Conservation (phyloP, 2,329 filamentous ascomycete genomes). For the Elsinoe ampelina region DNA sequence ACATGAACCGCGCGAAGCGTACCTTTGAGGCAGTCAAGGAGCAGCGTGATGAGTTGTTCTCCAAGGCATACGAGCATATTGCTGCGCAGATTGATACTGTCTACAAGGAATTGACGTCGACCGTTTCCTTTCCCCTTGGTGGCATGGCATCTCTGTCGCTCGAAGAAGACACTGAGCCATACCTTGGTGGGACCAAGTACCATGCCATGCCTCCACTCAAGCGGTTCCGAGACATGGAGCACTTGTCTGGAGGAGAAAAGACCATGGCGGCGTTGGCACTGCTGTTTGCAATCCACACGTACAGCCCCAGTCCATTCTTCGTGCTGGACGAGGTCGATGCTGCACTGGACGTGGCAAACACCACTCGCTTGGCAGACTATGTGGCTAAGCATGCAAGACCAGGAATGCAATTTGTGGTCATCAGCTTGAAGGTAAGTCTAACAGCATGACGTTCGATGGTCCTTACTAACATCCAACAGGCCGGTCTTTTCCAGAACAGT, state of each 20-base stretch:
- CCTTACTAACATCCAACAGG: conserved; percentile 29
- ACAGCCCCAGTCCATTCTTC: conserved; percentile 93
- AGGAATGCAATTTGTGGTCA: conserved; percentile 99
- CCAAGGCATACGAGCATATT: conserved; percentile 90
- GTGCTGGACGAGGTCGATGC: conserved; percentile 97
- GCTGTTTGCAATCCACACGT: conserved; percentile 92
- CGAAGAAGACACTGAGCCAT: conserved; percentile 93
- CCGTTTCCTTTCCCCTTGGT: conserved; percentile 83
- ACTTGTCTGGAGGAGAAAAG: conserved; percentile 93
- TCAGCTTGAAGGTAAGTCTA: conserved; percentile 61
- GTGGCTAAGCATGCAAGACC: conserved; percentile 88
- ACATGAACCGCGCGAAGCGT: conserved; percentile 59
- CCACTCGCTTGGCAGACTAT: conserved; percentile 92
- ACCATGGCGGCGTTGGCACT: conserved; percentile 97
- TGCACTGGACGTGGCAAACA: conserved; percentile 95
- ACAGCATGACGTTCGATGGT: not conserved
- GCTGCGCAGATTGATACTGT: conserved; percentile 88
- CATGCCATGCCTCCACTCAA: conserved; percentile 98
- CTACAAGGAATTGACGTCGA: conserved; percentile 90
- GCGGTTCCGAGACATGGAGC: conserved; percentile 98
- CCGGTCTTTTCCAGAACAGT: conserved; percentile 89
- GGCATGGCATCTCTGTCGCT: conserved; percentile 83
- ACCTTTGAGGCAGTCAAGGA: conserved; percentile 75
- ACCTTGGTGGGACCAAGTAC: conserved; percentile 92
- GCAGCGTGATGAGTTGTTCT: conserved; percentile 81